Conservation (phyloP, 768 basidiomycete species). For the Tylopilus rubrobrunneus region DNA sequence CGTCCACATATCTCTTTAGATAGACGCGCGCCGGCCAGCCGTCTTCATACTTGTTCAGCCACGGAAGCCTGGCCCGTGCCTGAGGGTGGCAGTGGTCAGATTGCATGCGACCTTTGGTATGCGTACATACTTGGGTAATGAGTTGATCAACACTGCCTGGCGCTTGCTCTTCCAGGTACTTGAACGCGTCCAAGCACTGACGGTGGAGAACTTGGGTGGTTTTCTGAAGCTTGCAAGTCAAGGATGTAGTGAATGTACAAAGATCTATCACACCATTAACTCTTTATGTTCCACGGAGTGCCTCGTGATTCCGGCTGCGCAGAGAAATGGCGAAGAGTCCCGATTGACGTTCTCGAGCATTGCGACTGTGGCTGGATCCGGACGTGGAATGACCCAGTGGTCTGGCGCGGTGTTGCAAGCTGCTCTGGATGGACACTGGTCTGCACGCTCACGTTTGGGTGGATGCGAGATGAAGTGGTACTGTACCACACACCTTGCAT, state of each 20-base stretch:
- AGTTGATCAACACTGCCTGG: slow-evolving; percentile 7
- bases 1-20: slow-evolving; percentile 17
- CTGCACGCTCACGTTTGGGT: not conserved
- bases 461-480: not conserved
- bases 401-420: not conserved
- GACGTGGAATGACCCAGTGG: slow-evolving; percentile 1
- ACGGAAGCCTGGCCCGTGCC: slow-evolving; percentile 11
- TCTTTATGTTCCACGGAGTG: slow-evolving; percentile 9
- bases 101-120: not conserved
- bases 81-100: not conserved
- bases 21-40: slow-evolving; percentile 20
- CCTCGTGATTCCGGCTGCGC: not conserved
- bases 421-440: not conserved
- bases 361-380: not conserved
- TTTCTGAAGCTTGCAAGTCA: not conserved
- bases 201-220: slow-evolving; percentile 5
- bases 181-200: slow-evolving; percentile 10
- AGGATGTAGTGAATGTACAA: not conserved
- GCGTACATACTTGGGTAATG: slow-evolving; percentile 2
- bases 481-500: slow-evolving; percentile 1
- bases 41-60: slow-evolving; percentile 18
- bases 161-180: slow-evolving; percentile 16
- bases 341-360: not conserved
- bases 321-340: not conserved
- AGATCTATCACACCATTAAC: not conserved